Percentiles rank a stretch among this genome's conserved stretches.
phyloP scores from a whole-genome alignment of 495 filamentous ascomycete genomes.

The Rhizodiscina lignyota region DNA sequence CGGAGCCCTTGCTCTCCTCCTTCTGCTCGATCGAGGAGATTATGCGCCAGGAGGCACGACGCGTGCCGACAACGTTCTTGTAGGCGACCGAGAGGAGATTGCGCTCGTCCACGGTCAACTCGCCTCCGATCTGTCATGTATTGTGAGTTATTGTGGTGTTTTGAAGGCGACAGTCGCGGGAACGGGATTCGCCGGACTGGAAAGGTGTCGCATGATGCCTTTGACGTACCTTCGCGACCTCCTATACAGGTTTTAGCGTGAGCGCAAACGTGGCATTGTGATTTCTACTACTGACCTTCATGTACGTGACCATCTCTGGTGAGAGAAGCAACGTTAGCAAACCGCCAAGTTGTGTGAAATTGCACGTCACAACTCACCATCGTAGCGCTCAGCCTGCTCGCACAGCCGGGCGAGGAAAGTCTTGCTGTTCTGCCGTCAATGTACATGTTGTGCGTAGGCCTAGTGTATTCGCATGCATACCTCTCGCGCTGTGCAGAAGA shows the following conservation, averaged over 20 bases:
- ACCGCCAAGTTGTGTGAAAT: not conserved
- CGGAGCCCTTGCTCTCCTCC: constrained; percentile 98
- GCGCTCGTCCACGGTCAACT: constrained; percentile 95
- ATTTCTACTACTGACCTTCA: constrained; percentile 60
- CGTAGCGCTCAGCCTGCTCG: constrained; percentile 99
- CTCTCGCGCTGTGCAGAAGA: not conserved
- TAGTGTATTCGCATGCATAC: not conserved
- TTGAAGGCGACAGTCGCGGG: no score
- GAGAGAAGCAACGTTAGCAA: constrained; percentile 18
- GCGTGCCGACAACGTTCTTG: constrained; percentile 99
- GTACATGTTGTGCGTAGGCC: not conserved
- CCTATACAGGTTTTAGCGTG: no score
- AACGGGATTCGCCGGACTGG: no score
- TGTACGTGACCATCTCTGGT: constrained; percentile 95
- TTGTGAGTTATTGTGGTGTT: no score
- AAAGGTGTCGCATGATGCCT: not conserved
- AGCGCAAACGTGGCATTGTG: no score
- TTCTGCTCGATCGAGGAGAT: constrained; percentile 99
- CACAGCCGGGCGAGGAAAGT: constrained; percentile 99
- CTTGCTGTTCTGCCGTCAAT: constrained; percentile 48
- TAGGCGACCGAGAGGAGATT: constrained; percentile 99
- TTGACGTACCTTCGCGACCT: constrained; percentile 82
- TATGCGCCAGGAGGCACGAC: constrained; percentile 98
- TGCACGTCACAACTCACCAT: constrained; percentile 45
- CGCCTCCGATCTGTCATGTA: constrained; percentile 75